Percentiles rank a stretch among this genome's conserved stretches.
Conservation (phyloP, 169 alveolate species). For the Plasmodium adleri region DNA sequence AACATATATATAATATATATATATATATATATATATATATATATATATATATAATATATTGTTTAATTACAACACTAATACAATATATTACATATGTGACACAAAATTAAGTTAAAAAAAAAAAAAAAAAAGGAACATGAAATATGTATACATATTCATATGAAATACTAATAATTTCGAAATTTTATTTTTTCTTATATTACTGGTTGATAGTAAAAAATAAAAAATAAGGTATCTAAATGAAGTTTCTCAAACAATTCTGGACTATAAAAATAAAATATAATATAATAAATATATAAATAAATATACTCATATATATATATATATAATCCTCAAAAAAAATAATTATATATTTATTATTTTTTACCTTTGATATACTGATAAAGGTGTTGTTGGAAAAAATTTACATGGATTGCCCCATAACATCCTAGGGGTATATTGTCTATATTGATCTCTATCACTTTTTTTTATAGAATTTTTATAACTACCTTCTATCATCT, state of each 20-base stretch:
- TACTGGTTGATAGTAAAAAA: conserved; percentile 81
- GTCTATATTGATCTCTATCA: conserved; percentile 66
- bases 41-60: not conserved
- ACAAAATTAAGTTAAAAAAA: too few relatives aligned
- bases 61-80: not conserved
- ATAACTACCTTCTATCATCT: conserved; percentile 52
- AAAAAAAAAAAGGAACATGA: too few relatives aligned
- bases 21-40: not conserved
- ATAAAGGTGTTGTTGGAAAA: conserved; percentile 58
- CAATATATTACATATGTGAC: not conserved
- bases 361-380: conserved; percentile 53
- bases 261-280: conserved; percentile 22
- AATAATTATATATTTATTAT: not conserved
- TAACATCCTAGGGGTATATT: conserved; percentile 49
- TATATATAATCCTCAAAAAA: not conserved
- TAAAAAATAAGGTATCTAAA: conserved; percentile 81
- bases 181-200: conserved; percentile 1
- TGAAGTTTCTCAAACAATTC: conserved; percentile 69
- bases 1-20: not conserved
- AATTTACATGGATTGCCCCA: conserved; percentile 69
- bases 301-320: not conserved
- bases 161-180: too few relatives aligned
- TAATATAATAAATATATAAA: not conserved
- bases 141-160: too few relatives aligned
- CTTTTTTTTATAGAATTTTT: conserved; percentile 71